Percentiles rank a stretch among this genome's conserved stretches.
phyloP scores from a whole-genome alignment of 495 filamentous ascomycete species.

The Parathielavia appendiculata region DNA sequence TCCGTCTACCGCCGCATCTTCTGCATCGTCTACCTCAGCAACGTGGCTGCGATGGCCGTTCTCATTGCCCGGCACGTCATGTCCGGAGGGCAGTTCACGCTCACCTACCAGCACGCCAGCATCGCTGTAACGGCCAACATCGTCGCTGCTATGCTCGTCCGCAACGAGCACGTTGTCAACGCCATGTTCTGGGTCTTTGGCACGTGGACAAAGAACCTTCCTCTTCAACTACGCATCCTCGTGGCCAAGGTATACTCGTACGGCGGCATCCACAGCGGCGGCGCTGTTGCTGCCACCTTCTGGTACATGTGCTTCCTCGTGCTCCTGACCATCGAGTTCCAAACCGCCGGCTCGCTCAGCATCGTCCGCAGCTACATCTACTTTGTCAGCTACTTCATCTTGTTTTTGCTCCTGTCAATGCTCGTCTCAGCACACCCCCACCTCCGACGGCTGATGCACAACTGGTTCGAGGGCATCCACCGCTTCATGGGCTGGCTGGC shows the following conservation, averaged over 20 bases:
- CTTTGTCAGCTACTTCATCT: conserved; percentile 41
- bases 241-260: conserved; percentile 71
- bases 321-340: conserved; percentile 35
- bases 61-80: conserved; percentile 14
- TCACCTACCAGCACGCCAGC: conserved; percentile 26
- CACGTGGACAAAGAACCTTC: conserved; percentile 51
- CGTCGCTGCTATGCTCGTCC: conserved; percentile 51
- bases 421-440: conserved; percentile 46
- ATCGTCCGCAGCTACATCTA: conserved; percentile 48
- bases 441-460: conserved; percentile 51
- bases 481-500: conserved; percentile 61
- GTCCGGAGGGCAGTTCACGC: neutral
- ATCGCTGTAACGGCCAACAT: conserved; percentile 47
- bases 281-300: conserved; percentile 58
- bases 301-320: conserved; percentile 59
- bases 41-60: conserved; percentile 24
- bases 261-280: conserved; percentile 71
- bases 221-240: conserved; percentile 58
- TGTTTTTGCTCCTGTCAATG: conserved; percentile 39
- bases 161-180: conserved; percentile 74
- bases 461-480: conserved; percentile 64
- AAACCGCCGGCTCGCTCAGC: conserved; percentile 34
- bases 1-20: conserved; percentile 38
- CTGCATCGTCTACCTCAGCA: conserved; percentile 30
- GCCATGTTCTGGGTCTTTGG: conserved; percentile 58